Evolutionary conservation across 257 asterid species (phyloP).

Genomic region (Buddleja alternifolia): DNA sequence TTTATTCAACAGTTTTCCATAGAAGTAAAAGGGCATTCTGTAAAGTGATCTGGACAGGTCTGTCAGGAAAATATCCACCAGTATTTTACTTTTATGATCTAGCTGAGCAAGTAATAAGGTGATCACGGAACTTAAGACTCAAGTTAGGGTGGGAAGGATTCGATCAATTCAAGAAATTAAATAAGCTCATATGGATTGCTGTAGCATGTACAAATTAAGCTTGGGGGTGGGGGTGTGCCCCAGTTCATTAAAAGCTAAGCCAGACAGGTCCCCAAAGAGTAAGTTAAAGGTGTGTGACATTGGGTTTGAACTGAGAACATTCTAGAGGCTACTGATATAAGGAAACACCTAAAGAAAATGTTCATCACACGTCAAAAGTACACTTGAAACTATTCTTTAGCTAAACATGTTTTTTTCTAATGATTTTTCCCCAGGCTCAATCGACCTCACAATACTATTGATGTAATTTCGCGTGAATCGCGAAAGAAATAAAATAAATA

Average conservation of each 20-base stretch:
- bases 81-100: background rate
- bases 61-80: background rate
- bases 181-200: background rate
- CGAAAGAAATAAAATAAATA: background rate
- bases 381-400: background rate
- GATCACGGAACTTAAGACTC: background rate
- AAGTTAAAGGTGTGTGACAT: background rate
- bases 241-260: background rate
- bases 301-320: background rate
- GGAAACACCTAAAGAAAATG: background rate
- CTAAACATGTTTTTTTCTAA: background rate
- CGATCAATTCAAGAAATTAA: background rate
- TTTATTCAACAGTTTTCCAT: background rate
- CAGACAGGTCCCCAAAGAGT: background rate
- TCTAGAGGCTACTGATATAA: background rate
- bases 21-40: background rate
- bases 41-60: background rate
- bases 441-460: background rate
- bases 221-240: background rate
- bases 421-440: background rate
- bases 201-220: constrained; percentile 1
- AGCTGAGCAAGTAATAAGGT: background rate
- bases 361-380: background rate
- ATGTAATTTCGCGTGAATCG: background rate
- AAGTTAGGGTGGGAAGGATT: background rate